These are phyloP conservation scores for Aegilops sharonensis DNA, from an alignment of 176 grass and related monocot genomes.

Conservation along the genomic window DNA sequence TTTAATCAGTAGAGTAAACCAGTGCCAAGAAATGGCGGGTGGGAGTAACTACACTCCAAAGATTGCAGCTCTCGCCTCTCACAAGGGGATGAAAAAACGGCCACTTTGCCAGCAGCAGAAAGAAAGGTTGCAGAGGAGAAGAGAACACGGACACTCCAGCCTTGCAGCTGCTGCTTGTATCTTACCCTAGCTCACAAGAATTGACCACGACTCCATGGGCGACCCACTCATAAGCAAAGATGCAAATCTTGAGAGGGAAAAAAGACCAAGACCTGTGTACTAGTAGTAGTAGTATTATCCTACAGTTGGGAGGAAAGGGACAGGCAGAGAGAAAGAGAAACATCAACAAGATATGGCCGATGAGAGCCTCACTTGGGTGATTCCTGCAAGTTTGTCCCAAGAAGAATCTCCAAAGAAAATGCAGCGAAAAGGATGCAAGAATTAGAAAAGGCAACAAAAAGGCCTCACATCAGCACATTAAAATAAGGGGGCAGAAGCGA, in stretches of 20 bases:
- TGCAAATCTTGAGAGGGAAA: conserved; percentile 29
- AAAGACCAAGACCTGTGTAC: background rate
- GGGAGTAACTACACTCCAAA: conserved; percentile 21
- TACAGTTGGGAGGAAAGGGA: conserved; percentile 23
- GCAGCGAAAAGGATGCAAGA: conserved; percentile 32
- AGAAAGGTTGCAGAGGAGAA: background rate
- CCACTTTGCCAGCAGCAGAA: background rate
- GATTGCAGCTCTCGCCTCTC: background rate
- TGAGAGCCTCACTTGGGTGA: conserved; percentile 34
- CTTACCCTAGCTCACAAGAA: conserved; percentile 20
- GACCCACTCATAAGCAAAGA: conserved; percentile 21
- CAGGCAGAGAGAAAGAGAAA: background rate
- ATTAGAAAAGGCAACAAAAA: conserved; percentile 5
- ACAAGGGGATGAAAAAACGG: background rate
- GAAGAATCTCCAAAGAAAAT: conserved; percentile 30
- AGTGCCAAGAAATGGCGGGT: background rate
- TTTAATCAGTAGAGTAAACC: conserved; percentile 16
- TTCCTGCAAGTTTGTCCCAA: background rate
- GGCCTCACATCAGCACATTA: conserved; percentile 26
- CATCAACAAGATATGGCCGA: background rate
- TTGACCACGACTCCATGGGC: background rate
- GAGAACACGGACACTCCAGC: background rate
- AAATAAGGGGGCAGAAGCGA: conserved; percentile 12
- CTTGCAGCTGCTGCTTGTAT: conserved; percentile 9
- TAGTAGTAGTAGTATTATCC: background rate